These are phyloP conservation scores for Aspergillus transmontanensis DNA, from an alignment of 2,329 filamentous ascomycete species.

Conservation along the genomic window DNA sequence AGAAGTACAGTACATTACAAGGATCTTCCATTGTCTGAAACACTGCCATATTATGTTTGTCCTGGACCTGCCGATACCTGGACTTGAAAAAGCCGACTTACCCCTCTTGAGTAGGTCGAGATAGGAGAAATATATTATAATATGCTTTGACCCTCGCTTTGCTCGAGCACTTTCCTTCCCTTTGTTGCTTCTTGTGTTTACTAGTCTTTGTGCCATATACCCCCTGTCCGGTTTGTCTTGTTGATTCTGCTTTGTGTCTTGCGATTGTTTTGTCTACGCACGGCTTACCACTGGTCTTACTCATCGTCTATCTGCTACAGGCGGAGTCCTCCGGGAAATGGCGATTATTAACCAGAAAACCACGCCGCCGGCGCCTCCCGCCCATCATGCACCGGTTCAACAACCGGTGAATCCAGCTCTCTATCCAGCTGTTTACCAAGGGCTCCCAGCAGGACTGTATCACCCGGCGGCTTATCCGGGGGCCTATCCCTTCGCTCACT, in stretches of 20 bases:
- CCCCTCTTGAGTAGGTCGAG: constrained; percentile 5
- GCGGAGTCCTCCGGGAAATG: constrained; percentile 13
- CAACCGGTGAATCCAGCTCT: not conserved
- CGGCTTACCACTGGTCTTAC: not conserved
- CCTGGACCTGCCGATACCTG: constrained; percentile 7
- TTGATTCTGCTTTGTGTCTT: not conserved
- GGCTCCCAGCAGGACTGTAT: not conserved
- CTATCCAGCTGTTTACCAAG: not conserved
- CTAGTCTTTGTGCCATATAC: not conserved
- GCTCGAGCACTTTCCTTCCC: not conserved
- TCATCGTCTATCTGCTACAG: not conserved
- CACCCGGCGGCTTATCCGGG: not conserved
- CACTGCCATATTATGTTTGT: constrained; percentile 5
- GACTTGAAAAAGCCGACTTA: constrained; percentile 8
- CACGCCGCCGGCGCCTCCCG: constrained; percentile 20
- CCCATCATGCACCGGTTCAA: constrained; percentile 18
- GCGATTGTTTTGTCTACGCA: not conserved
- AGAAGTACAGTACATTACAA: constrained; percentile 11
- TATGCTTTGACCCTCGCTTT: not conserved
- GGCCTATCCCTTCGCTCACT: not conserved
- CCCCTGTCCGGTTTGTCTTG: not conserved
- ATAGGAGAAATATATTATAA: constrained; percentile 8
- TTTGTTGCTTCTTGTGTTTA: not conserved
- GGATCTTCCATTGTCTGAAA: constrained; percentile 12
- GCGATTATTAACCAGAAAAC: constrained; percentile 22